A percentile compares a stretch with the other conserved stretches of the same genome.
phyloP scores from a whole-genome alignment of 805 yeast species.

The Middelhovenomyces tepae region DNA sequence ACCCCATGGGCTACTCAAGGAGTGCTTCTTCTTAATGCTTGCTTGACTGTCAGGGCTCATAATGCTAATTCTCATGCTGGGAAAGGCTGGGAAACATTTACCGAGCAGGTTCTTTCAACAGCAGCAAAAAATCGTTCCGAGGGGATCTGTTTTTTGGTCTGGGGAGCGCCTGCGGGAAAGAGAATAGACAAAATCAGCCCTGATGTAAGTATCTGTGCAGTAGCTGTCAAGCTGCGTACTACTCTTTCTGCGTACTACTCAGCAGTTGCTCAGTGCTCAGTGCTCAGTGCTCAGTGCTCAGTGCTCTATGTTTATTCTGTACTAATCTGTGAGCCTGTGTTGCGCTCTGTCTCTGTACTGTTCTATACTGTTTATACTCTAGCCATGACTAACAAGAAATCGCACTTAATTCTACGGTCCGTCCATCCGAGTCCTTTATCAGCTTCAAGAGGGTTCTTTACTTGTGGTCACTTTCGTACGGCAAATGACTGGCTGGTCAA shows the following conservation, averaged over 20 bases:
- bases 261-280: no score
- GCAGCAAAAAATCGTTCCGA: conserved; percentile 30
- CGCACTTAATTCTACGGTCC: conserved; percentile 46
- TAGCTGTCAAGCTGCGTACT: background rate
- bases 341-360: no score
- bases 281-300: no score
- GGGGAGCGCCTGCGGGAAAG: conserved; percentile 72
- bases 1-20: conserved; percentile 84
- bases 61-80: conserved; percentile 87
- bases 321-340: no score
- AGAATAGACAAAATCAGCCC: conserved; percentile 39
- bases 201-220: conserved; percentile 5
- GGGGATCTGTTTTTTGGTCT: conserved; percentile 70
- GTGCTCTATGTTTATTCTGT: no score
- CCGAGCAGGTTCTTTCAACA: conserved; percentile 59
- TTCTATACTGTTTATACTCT: no score
- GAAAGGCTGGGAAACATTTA: conserved; percentile 88
- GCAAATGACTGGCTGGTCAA: conserved; percentile 70
- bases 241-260: no score
- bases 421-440: conserved; percentile 96
- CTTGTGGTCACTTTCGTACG: conserved; percentile 59
- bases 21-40: conserved; percentile 77
- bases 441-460: conserved; percentile 81
- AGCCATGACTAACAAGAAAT: conserved; percentile 7
- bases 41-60: conserved; percentile 87